These are phyloP conservation scores for Malus fusca DNA, from an alignment of 306 rosid species.

Conservation along the genomic window DNA sequence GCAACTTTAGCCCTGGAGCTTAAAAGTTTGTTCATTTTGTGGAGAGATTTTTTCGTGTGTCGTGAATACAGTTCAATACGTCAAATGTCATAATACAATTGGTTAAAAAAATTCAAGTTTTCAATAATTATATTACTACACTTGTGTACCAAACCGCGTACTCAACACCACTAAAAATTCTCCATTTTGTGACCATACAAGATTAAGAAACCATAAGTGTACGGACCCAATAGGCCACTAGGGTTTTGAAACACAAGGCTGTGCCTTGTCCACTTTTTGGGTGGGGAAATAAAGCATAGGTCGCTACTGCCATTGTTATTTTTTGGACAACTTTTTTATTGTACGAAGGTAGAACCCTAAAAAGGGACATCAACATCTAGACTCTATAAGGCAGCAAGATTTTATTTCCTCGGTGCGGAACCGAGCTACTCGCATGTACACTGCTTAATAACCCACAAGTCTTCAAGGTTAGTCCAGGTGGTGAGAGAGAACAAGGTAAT, in stretches of 20 bases:
- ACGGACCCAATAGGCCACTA: slow-evolving; percentile 57
- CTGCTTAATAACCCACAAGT: background rate
- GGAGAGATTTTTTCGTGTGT: background rate
- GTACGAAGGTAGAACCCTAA: slow-evolving; percentile 26
- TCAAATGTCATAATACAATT: no score
- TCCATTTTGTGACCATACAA: slow-evolving; percentile 35
- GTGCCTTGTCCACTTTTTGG: slow-evolving; percentile 30
- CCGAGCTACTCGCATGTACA: slow-evolving; percentile 15
- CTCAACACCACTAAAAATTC: no score
- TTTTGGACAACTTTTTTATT: slow-evolving; percentile 14
- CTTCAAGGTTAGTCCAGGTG: no score
- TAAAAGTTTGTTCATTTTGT: slow-evolving; percentile 35
- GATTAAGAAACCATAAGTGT: slow-evolving; percentile 17
- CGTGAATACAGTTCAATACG: fast-evolving
- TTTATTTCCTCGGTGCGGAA: slow-evolving; percentile 25
- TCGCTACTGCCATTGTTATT: slow-evolving; percentile 17
- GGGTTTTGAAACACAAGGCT: slow-evolving; percentile 24
- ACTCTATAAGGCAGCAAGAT: slow-evolving; percentile 13
- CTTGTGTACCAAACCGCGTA: no score
- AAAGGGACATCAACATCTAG: slow-evolving; percentile 17
- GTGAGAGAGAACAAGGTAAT: no score
- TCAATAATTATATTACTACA: no score
- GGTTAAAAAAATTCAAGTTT: no score
- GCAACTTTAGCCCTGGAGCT: slow-evolving; percentile 26
- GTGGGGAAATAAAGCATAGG: slow-evolving; percentile 39